Conservation (phyloP, 257 asterid genomes). For the Przewalskia tangutica region DNA sequence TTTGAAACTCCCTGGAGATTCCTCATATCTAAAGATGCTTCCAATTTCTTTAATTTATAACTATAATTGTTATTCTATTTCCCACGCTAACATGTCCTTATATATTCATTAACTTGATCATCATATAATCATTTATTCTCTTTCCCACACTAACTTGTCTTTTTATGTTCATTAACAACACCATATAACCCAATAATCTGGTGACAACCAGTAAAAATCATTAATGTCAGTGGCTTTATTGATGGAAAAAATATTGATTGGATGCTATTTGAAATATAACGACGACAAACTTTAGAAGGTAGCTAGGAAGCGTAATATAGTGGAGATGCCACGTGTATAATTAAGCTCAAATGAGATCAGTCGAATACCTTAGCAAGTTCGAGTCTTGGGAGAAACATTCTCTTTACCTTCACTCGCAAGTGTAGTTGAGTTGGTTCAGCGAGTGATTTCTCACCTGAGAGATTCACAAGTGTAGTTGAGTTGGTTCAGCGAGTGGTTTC, state of each 20-base stretch:
- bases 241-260: not conserved
- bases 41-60: not conserved
- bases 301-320: too few species aligned
- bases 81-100: not conserved
- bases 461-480: too few species aligned
- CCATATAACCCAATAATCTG: not conserved
- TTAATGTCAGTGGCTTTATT: not conserved
- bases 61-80: not conserved
- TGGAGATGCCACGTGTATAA: too few species aligned
- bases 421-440: too few species aligned
- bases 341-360: too few species aligned
- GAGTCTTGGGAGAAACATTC: too few species aligned
- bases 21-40: slow-evolving; percentile 5
- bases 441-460: too few species aligned
- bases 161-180: not conserved
- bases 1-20: not conserved
- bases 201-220: not conserved
- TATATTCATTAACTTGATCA: not conserved
- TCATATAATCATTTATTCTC: not conserved
- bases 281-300: not conserved
- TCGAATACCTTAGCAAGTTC: too few species aligned
- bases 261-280: not conserved
- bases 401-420: too few species aligned
- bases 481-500: too few species aligned
- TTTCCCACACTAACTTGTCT: not conserved